A percentile compares a stretch with the other conserved stretches of the same genome.
Evolutionary conservation across 257 asterid species (phyloP).

Genomic region (Nicotiana otophora): DNA sequence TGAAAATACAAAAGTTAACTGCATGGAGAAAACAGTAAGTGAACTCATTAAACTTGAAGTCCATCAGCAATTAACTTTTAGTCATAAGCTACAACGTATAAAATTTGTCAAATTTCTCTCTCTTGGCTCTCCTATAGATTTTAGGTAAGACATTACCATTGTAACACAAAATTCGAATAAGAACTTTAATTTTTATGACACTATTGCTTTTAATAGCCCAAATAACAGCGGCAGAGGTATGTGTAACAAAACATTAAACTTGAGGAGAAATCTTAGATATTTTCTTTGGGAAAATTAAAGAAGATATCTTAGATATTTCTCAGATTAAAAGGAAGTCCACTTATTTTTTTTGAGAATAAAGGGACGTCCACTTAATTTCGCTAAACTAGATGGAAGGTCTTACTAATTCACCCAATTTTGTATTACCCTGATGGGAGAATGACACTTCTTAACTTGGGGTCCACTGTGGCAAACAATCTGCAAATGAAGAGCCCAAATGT

Average conservation of each 20-base stretch:
- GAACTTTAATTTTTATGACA: neutral
- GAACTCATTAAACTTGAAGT: too few relatives aligned
- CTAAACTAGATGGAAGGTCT: neutral
- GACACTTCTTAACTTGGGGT: constrained; percentile 82
- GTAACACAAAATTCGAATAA: too few relatives aligned
- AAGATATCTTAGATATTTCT: neutral
- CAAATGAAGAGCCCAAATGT: constrained; percentile 20
- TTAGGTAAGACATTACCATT: too few relatives aligned
- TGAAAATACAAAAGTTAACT: neutral
- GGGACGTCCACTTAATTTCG: neutral
- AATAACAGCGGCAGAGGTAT: neutral
- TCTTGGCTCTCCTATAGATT: too few relatives aligned
- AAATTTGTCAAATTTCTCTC: too few relatives aligned
- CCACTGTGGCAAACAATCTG: constrained; percentile 98
- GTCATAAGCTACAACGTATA: too few relatives aligned
- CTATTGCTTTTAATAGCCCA: neutral
- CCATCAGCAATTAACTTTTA: too few relatives aligned
- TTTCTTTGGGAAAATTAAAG: neutral
- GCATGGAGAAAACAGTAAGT: neutral
- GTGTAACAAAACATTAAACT: neutral
- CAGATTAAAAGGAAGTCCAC: neutral
- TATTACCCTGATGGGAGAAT: constrained; percentile 84
- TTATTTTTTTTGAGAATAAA: too few relatives aligned
- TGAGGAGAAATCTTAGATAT: neutral
- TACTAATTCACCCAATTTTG: constrained; percentile 12